These are phyloP conservation scores for Vaccinium vitisidaea DNA, from an alignment of 148 eudicot genomes.

Conservation along the genomic window DNA sequence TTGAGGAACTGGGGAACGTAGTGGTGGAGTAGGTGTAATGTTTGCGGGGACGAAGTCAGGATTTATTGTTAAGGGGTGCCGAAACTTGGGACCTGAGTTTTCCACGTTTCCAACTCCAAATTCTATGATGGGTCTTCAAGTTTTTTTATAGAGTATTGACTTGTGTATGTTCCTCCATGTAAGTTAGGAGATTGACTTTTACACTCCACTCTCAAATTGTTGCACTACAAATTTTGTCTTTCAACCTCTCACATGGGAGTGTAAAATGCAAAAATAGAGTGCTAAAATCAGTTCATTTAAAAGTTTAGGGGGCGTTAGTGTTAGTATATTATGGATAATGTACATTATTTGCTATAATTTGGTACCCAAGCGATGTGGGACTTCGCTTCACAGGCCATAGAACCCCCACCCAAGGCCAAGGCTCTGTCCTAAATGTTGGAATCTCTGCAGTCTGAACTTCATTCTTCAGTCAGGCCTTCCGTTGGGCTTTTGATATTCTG, in stretches of 20 bases:
- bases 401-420: background rate
- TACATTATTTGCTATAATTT: background rate
- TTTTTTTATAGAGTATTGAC: background rate
- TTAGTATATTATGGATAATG: background rate
- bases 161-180: background rate
- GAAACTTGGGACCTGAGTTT: background rate
- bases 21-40: background rate
- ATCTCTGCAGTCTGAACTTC: background rate
- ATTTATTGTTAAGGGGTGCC: background rate
- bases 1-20: background rate
- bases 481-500: background rate
- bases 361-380: no score
- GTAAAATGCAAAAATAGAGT: background rate
- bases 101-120: background rate
- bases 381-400: background rate
- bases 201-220: background rate
- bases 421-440: background rate
- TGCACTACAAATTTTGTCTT: background rate
- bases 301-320: background rate
- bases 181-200: background rate
- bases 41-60: background rate
- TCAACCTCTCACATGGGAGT: background rate
- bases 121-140: background rate
- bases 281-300: background rate
- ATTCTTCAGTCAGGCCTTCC: background rate